Conservation (phyloP, 2,329 filamentous ascomycete species). For the Monosporascus sp. region DNA sequence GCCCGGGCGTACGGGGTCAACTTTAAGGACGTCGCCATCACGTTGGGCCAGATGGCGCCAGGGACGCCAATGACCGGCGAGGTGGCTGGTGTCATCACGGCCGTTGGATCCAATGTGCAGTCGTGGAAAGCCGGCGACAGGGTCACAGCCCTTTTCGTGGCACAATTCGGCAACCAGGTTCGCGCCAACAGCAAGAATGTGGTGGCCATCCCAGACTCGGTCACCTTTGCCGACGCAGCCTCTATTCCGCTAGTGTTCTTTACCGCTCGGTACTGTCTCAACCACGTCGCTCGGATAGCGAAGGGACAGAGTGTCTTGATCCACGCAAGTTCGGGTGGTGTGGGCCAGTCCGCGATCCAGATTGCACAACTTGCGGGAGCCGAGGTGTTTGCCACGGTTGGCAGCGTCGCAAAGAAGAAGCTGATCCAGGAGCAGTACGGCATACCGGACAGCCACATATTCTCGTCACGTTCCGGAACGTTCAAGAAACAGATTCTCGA, state of each 20-base stretch:
- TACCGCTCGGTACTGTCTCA: slow-evolving; percentile 23
- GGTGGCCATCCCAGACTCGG: slow-evolving; percentile 18
- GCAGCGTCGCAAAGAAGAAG: slow-evolving; percentile 20
- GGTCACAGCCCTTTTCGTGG: too few relatives aligned
- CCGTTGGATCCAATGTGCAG: not conserved
- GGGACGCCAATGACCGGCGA: not conserved
- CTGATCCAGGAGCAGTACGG: slow-evolving; percentile 20
- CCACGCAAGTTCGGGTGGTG: slow-evolving; percentile 16
- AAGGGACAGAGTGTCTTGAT: slow-evolving; percentile 19
- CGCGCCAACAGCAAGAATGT: slow-evolving; percentile 3
- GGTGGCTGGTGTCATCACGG: slow-evolving; percentile 1
- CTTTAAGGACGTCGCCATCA: not conserved
- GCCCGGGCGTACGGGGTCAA: too few relatives aligned
- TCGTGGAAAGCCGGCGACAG: too few relatives aligned
- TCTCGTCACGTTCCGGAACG: slow-evolving; percentile 16
- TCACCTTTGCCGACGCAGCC: slow-evolving; percentile 19
- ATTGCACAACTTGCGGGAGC: slow-evolving; percentile 12
- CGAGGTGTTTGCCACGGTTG: slow-evolving; percentile 25
- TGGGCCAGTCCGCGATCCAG: slow-evolving; percentile 16
- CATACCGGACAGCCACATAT: slow-evolving; percentile 25
- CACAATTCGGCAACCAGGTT: slow-evolving; percentile 1
- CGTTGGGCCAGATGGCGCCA: not conserved
- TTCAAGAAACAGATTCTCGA: slow-evolving; percentile 20
- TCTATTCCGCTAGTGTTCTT: slow-evolving; percentile 20
- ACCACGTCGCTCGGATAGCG: slow-evolving; percentile 18